phyloP scores from a whole-genome alignment of 2,329 filamentous ascomycete species.

The Xylaria digitata region DNA sequence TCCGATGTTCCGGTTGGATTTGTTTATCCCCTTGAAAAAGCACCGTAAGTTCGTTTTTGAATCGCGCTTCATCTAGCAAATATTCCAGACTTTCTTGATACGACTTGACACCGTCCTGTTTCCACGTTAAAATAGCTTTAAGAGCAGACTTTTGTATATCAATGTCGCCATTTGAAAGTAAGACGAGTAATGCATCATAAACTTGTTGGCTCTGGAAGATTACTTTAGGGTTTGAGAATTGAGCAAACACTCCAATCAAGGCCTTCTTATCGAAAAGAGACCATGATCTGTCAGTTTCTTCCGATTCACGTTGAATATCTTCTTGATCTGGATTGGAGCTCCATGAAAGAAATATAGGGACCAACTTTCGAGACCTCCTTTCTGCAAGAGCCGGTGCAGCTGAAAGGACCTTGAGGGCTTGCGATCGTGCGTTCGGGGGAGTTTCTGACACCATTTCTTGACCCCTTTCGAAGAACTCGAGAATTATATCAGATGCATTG shows the following conservation, averaged over 20 bases:
- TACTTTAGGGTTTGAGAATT: slow-evolving; percentile 87
- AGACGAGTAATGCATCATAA: slow-evolving; percentile 76
- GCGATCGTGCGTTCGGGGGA: slow-evolving; percentile 72
- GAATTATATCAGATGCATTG: slow-evolving; percentile 68
- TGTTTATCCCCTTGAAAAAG: slow-evolving; percentile 81
- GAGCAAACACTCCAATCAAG: slow-evolving; percentile 82
- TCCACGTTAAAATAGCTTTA: slow-evolving; percentile 90
- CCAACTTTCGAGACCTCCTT: slow-evolving; percentile 83
- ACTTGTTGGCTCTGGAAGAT: slow-evolving; percentile 83
- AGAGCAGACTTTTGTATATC: slow-evolving; percentile 89
- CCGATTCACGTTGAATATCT: slow-evolving; percentile 44
- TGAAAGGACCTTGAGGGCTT: slow-evolving; percentile 82
- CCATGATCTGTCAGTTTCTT: slow-evolving; percentile 63
- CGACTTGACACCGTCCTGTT: slow-evolving; percentile 76
- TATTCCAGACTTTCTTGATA: slow-evolving; percentile 90
- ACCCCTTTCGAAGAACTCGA: slow-evolving; percentile 71
- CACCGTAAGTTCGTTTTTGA: slow-evolving; percentile 92
- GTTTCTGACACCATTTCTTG: slow-evolving; percentile 66
- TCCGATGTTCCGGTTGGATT: slow-evolving; percentile 78
- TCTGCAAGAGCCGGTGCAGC: slow-evolving; percentile 82
- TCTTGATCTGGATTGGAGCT: slow-evolving; percentile 65
- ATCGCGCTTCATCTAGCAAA: slow-evolving; percentile 88
- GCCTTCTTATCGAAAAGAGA: slow-evolving; percentile 83
- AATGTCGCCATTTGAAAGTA: slow-evolving; percentile 87
- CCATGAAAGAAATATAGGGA: slow-evolving; percentile 89